phyloP scores from a whole-genome alignment of 1,284 basidiomycete genomes.

The Ceratobasidium papillatum region DNA sequence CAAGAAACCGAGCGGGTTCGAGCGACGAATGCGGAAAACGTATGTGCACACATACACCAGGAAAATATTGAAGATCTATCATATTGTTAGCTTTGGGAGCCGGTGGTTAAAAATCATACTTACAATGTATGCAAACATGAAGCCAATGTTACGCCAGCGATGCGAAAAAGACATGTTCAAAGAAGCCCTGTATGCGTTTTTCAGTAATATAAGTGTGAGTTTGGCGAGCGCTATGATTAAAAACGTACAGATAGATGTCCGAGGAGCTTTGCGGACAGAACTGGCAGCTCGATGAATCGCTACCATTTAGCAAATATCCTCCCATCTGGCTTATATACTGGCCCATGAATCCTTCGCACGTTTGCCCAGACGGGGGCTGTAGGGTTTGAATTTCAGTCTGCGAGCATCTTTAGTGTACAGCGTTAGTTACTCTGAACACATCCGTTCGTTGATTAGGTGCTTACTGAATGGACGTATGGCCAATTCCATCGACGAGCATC shows the following conservation, averaged over 20 bases:
- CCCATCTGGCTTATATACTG: conserved; percentile 69
- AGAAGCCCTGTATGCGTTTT: conserved; percentile 57
- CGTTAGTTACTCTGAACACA: conserved; percentile 52
- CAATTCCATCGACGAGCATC: conserved; percentile 60
- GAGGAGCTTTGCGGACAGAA: conserved; percentile 64
- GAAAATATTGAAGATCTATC: conserved; percentile 8
- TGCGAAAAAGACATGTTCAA: conserved; percentile 73
- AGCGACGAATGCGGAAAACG: conserved; percentile 20
- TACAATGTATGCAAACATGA: conserved; percentile 63
- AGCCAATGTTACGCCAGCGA: conserved; percentile 78
- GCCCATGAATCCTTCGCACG: conserved; percentile 74
- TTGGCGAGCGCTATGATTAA: background rate
- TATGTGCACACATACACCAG: conserved; percentile 19
- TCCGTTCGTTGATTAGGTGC: background rate
- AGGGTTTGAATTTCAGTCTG: conserved; percentile 74
- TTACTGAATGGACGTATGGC: background rate
- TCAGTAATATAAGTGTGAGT: background rate
- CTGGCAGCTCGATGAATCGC: conserved; percentile 66
- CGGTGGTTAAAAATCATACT: conserved; percentile 50
- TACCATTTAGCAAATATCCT: conserved; percentile 82
- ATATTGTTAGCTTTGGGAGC: too few relatives aligned
- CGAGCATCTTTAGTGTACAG: conserved; percentile 59
- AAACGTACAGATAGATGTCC: conserved; percentile 52
- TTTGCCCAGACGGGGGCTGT: conserved; percentile 76
- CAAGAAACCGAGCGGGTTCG: background rate